Conservation (phyloP, 129 eudicot genomes). For the Lactuca sativa region DNA sequence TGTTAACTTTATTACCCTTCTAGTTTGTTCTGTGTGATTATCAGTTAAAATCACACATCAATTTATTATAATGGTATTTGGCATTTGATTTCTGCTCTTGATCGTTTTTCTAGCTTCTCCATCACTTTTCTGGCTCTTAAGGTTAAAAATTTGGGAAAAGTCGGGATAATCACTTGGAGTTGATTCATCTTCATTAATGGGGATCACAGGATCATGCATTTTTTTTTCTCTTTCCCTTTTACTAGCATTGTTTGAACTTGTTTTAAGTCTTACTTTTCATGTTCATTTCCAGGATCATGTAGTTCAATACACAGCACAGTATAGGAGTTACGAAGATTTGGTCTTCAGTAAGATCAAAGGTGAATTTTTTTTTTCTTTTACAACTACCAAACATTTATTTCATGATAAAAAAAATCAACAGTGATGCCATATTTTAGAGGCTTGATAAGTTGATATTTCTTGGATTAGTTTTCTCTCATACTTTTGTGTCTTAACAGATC, state of each 20-base stretch:
- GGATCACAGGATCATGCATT: not conserved
- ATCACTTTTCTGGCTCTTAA: not conserved
- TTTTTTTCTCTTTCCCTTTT: not conserved
- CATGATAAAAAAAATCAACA: not conserved
- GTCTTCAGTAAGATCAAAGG: constrained; percentile 68
- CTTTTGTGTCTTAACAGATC: constrained; percentile 44
- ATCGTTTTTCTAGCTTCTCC: not conserved
- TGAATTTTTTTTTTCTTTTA: constrained; percentile 23
- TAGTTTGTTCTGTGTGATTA: not conserved
- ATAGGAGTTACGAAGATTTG: constrained; percentile 63
- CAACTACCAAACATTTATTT: not conserved
- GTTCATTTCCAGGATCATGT: constrained; percentile 61
- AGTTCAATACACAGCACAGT: constrained; percentile 48
- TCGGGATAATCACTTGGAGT: not conserved
- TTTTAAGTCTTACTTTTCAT: constrained; percentile 5
- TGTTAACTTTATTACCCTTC: not conserved
- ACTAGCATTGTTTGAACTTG: constrained; percentile 8
- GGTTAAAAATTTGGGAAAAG: not conserved
- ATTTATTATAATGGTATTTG: not conserved
- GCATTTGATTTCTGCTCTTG: not conserved
- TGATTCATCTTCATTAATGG: not conserved
- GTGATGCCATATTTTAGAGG: constrained; percentile 3
- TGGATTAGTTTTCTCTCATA: not conserved
- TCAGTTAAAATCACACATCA: not conserved
- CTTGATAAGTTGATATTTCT: not conserved